Evolutionary conservation across 768 basidiomycete genomes (phyloP).

Genomic region (Lyophyllum decastes): DNA sequence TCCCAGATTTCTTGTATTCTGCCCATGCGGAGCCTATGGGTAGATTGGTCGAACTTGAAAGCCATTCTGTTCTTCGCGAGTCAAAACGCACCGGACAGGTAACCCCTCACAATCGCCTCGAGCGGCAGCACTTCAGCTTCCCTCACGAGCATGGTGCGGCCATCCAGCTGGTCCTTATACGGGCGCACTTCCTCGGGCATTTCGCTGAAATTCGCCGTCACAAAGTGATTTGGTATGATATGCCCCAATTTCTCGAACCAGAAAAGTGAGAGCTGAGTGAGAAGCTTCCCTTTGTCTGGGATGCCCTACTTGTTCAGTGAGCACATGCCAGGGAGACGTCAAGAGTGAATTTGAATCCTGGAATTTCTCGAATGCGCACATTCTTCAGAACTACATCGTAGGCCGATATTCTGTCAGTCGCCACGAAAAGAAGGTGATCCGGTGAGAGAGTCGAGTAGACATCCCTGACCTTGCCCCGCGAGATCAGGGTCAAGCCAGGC

Average conservation of each 20-base stretch:
- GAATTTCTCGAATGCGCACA: constrained; percentile 49
- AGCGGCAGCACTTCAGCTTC: constrained; percentile 88
- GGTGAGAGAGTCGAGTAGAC: constrained; percentile 79
- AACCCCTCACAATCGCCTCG: constrained; percentile 95
- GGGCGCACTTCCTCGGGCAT: constrained; percentile 82
- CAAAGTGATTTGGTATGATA: constrained; percentile 88
- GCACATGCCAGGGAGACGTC: not conserved
- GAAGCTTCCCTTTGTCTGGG: constrained; percentile 87
- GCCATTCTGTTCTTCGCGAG: not conserved
- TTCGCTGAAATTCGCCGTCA: constrained; percentile 71
- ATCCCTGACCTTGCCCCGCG: constrained; percentile 95
- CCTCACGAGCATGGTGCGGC: constrained; percentile 87
- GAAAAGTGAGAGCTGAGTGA: constrained; percentile 90
- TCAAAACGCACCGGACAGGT: constrained; percentile 75
- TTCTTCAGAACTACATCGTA: constrained; percentile 95
- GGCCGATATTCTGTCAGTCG: constrained; percentile 93
- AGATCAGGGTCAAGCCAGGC: constrained; percentile 67
- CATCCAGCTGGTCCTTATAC: constrained; percentile 77
- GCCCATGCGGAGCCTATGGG: constrained; percentile 88
- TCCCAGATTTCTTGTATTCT: constrained; percentile 87
- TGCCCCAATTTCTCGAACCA: constrained; percentile 87
- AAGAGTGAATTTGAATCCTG: not conserved
- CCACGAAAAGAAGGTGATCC: constrained; percentile 85
- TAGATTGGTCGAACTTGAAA: not conserved
- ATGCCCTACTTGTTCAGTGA: constrained; percentile 67